phyloP scores from a whole-genome alignment of 768 basidiomycete species.

The Kondoa subrosea region DNA sequence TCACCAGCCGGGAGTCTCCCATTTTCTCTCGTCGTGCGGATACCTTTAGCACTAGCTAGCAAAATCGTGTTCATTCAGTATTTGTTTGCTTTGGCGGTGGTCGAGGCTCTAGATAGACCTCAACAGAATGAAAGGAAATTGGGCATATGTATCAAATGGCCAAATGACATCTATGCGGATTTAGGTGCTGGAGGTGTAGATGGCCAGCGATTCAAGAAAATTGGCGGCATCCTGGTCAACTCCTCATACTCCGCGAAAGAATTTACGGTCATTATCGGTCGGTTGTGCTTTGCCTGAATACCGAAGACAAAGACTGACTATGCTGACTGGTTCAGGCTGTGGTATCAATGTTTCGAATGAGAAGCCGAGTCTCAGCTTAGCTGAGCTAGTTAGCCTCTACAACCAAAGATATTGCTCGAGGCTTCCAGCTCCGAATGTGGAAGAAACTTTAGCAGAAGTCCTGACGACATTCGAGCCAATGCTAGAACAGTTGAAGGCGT shows the following conservation, averaged over 20 bases:
- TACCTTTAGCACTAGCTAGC: constrained; percentile 41
- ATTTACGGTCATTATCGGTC: constrained; percentile 67
- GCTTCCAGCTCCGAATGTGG: constrained; percentile 45
- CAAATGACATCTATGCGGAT: constrained; percentile 79
- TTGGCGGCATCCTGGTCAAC: constrained; percentile 83
- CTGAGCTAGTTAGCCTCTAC: constrained; percentile 43
- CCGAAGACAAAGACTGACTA: not conserved
- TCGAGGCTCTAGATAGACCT: constrained; percentile 45
- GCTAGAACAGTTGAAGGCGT: constrained; percentile 55
- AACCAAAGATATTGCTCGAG: constrained; percentile 25
- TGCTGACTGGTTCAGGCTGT: constrained; percentile 51
- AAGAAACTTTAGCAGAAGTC: constrained; percentile 56
- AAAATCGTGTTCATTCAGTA: constrained; percentile 88
- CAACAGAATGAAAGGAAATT: constrained; percentile 39
- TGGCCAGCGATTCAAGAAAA: constrained; percentile 41
- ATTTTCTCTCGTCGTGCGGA: constrained; percentile 57
- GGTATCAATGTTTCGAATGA: constrained; percentile 73
- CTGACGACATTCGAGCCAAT: constrained; percentile 58
- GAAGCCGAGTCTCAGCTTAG: constrained; percentile 63
- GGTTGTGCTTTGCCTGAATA: constrained; percentile 26
- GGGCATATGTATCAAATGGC: constrained; percentile 76
- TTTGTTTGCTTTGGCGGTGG: constrained; percentile 73
- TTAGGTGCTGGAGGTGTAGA: constrained; percentile 29
- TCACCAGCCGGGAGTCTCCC: constrained; percentile 78
- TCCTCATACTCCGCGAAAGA: constrained; percentile 58